Base-by-base conservation (phyloP, 352 stramenopile genomes). In the Phytophthora gonapodyides region DNA sequence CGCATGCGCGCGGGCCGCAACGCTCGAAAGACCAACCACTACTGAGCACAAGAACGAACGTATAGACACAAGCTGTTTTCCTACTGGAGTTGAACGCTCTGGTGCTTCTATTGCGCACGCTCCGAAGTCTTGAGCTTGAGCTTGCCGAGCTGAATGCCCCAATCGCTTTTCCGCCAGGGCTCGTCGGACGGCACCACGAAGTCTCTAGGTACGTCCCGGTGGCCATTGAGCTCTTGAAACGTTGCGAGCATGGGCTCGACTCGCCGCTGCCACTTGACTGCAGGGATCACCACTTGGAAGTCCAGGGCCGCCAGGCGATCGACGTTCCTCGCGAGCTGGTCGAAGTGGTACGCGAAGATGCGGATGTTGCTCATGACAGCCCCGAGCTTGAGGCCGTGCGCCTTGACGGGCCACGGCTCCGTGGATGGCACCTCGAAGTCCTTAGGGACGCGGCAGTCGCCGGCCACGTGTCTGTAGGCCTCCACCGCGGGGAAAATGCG, bases 1-100 rank as follows among this genome's bases (percentile, higher is more conserved):
- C 61, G 63, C 21, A 76, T 71, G 56, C 64, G 58, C 50, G 58
- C 64, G 4, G 57, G 51, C 11, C 64, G 60, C n/a, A 41, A 38
- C 17, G 57, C 56, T 13, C 53, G 59, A 35, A 72, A 69, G 48
- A 55, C 34, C 30, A 65, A 69, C 34, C 57, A 61, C 27, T 75
- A 70, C 61, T 75, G 43, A 70, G n/a, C 17, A 15, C 37, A 48
- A 35, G 34, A 57, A 57, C 24, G 24, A 27, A 5, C 24, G 51
- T 59, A 69, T 59, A 58, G 61, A 64, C 45, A 45, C 51, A 43
- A 17, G 40, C 40, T 30, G 11, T n/a, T n/a, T n/a, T n/a, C n/a
- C n/a, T 24, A 27, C 24, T 27, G 24, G 2, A 52, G 43, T 27
- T 11, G 21, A 38, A 27, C 7, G 30, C 11, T 30, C 46, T 43